Base-by-base conservation (phyloP, 371 early-diverging fungal genomes). In the Blyttiomyces sp. region DNA sequence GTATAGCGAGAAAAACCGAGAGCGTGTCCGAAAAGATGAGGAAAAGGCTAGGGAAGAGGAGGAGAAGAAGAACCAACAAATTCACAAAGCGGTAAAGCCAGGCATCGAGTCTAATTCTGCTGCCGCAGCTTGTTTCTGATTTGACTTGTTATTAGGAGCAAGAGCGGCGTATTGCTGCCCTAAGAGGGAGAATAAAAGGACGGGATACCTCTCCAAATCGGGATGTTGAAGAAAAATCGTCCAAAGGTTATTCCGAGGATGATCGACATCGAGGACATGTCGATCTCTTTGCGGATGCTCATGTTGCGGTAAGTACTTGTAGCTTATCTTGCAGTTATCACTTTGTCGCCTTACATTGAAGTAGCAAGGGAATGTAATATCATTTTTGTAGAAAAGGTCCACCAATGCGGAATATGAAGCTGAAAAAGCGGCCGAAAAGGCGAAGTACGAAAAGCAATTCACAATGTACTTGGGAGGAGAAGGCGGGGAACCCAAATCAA, bases 1-100 rank as follows among this genome's bases (percentile, higher is more conserved):
- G 19, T 88, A 90, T 57, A 87, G 77, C 64, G 81, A 79, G 56
- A 83, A 82, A 62, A 90, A 89, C 64, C 75, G 79, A 19, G 89
- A 88, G 51, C 66, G 68, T 54, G 89, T 90, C 28, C 74, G 75
- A 26, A 63, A 70, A 58, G 91, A 90, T 59, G 91, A 90, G 57
- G 88, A 82, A 39, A 39, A 49, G 35, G 74, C 74, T 2, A 46
- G 57, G 11, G 13, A 13, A 6, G 68, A 67, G 43, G 65, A 87
- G 80, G 88, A 86, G 58, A 77, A 83, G 43, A 86, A 88, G 74
- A 69, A 77, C 30, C 66, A 83, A 21, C 68, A 84, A 28, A 56
- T 66, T 0, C 46, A 82, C 2, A 49, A 19, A 31, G 62, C 62
- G 46, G 62, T 62, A 0, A 3, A 49, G 6, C 31, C 6, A n/a